Evolutionary conservation across 106 monocot species (phyloP), one percentile per base, ranked within the genome.

Genomic region (Phalaenopsis aphrodite): DNA sequence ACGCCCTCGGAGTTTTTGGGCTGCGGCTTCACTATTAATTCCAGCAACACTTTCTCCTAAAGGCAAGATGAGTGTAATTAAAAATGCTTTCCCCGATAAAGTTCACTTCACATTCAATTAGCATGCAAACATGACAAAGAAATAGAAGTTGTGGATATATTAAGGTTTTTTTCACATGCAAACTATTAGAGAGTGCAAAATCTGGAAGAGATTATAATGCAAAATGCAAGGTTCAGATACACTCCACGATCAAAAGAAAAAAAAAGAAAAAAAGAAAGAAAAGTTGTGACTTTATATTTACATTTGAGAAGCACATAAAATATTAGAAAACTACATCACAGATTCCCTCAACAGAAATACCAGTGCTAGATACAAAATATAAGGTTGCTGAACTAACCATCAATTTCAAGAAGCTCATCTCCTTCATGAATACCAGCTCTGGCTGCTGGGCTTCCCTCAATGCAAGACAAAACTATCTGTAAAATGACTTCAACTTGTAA

Each of bases 401-500:
- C 87, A 76, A 97, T 97, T 79, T 97, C 94, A 83, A 97, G 64
- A 37, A 97, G 81, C 71, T 97, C 89, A 82, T 97, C 97, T 77
- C 97, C 94, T 87, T 90, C 94, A 71, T 82, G 92, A 77, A 97
- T 88, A 56, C 94, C 94, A 76, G 97, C 94, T 85, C 97, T 88
- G 30, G 79, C 88, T 82, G 97, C 97, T 49, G 97, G 97, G 77
- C 97, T 94, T 76, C 97, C 97, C 47, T 97, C 90, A 48, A 97
- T 71, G 85, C 97, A 97, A 77, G 94, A 94, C 82, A 92, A 81
- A 68, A 97, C 97, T 79, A 94, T 87, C 97, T 97, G 84, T 12
- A 19, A 68, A 21, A 77, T 55, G 3, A 72, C 14, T 52, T 55
- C 17, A 8, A 55, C 1, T 73, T 10, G 74, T 14, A 65, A 72